A percentile compares a stretch with the other conserved stretches of the same genome.
Evolutionary conservation across 805 yeast species (phyloP).

Genomic region (Hanseniaspora taiwanica): DNA sequence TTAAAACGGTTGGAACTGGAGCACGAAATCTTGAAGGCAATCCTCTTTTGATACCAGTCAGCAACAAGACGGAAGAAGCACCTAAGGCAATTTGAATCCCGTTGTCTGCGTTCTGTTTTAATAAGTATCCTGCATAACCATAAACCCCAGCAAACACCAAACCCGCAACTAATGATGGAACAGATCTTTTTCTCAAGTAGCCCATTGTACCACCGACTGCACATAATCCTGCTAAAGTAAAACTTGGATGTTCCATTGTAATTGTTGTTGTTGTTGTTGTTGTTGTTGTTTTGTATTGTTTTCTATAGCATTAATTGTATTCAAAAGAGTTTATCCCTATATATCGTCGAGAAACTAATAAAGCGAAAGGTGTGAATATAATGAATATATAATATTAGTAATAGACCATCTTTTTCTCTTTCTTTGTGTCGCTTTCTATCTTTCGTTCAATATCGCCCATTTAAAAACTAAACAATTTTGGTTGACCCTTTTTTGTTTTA

Average conservation of each 20-base stretch:
- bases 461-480: too few species aligned
- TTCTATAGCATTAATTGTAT: background rate
- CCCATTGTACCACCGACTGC: constrained; percentile 64
- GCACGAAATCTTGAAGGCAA: constrained; percentile 44
- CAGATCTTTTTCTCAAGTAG: constrained; percentile 51
- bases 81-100: constrained; percentile 75
- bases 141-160: constrained; percentile 42
- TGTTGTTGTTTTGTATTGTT: background rate
- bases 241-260: constrained; percentile 61
- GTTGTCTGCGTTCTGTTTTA: constrained; percentile 57
- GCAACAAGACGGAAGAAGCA: constrained; percentile 49
- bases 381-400: too few species aligned
- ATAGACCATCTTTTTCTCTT: too few species aligned
- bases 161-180: constrained; percentile 77
- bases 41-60: constrained; percentile 66
- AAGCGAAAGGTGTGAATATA: too few species aligned
- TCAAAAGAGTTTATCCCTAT: too few species aligned
- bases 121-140: constrained; percentile 63
- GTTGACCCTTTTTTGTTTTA: too few species aligned
- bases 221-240: constrained; percentile 55
- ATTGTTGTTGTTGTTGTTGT: constrained; percentile 5
- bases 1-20: constrained; percentile 61
- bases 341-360: too few species aligned
- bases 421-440: too few species aligned
- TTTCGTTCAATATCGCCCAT: too few species aligned